Conservation (phyloP, 768 basidiomycete species). For the Lanmaoa rubissima region DNA sequence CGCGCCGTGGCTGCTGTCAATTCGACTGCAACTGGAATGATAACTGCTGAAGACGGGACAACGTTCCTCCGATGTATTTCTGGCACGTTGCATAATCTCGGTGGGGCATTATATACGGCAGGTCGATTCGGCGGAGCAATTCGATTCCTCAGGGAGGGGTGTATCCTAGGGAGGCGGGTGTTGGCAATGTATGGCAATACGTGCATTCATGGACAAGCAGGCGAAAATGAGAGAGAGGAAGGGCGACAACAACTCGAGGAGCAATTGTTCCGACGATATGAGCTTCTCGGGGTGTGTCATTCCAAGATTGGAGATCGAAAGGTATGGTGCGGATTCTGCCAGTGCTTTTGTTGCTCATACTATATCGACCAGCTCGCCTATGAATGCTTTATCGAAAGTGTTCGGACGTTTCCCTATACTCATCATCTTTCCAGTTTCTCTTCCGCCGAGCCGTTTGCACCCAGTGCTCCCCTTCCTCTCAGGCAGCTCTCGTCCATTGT, state of each 20-base stretch:
- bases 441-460: conserved; percentile 33
- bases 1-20: conserved; percentile 37
- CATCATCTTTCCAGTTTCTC: conserved; percentile 20
- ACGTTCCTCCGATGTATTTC: conserved; percentile 70
- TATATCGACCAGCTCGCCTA: conserved; percentile 50
- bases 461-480: conserved; percentile 38
- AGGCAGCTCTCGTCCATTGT: conserved; percentile 60
- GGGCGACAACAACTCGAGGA: conserved; percentile 60
- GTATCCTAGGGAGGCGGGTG: conserved; percentile 50
- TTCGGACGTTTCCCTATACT: conserved; percentile 53
- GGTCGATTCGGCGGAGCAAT: conserved; percentile 60
- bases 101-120: conserved; percentile 67
- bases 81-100: conserved; percentile 68
- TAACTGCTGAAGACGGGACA: conserved; percentile 29
- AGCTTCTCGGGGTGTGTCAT: conserved; percentile 77
- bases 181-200: conserved; percentile 30
- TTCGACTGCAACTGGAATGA: conserved; percentile 1
- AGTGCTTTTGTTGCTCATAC: background rate
- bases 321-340: conserved; percentile 40
- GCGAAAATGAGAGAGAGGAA: conserved; percentile 34
- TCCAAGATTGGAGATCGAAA: conserved; percentile 74
- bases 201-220: conserved; percentile 3
- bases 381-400: conserved; percentile 50
- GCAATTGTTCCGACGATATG: conserved; percentile 71
- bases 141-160: conserved; percentile 64